Evolutionary conservation across 805 yeast species (phyloP).

Genomic region (Lachancea meyersii): DNA sequence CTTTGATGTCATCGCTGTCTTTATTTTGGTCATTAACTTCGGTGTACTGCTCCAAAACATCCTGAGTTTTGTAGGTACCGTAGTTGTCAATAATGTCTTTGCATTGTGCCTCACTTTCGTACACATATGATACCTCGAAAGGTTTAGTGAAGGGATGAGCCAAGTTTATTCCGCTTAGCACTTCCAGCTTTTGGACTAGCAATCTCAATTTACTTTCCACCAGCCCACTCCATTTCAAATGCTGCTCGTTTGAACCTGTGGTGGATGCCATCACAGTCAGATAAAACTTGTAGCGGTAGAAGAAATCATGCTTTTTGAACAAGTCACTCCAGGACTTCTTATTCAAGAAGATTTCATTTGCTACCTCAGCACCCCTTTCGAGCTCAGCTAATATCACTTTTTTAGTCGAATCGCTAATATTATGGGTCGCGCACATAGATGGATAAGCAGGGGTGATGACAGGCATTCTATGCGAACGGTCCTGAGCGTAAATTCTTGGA

Average conservation of each 20-base stretch:
- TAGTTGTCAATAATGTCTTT: constrained; percentile 53
- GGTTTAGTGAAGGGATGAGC: constrained; percentile 90
- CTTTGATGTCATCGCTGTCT: constrained; percentile 27
- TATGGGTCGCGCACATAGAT: constrained; percentile 99
- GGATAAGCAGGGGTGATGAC: constrained; percentile 74
- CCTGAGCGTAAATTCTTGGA: constrained; percentile 83
- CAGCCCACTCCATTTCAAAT: constrained; percentile 85
- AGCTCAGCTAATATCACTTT: constrained; percentile 75
- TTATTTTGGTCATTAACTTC: constrained; percentile 36
- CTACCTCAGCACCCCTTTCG: constrained; percentile 63
- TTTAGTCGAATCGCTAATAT: constrained; percentile 84
- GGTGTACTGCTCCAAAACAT: constrained; percentile 31
- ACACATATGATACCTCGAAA: constrained; percentile 50
- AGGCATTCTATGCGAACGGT: constrained; percentile 90
- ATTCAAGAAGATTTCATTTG: constrained; percentile 61
- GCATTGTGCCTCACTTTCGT: constrained; percentile 48
- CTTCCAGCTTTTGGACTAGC: constrained; percentile 77
- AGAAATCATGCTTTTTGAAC: constrained; percentile 74
- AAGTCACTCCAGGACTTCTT: constrained; percentile 67
- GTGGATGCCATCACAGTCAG: constrained; percentile 77
- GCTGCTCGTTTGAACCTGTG: constrained; percentile 68
- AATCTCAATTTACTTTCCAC: constrained; percentile 83
- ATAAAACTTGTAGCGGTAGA: constrained; percentile 78
- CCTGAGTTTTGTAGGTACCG: constrained; percentile 55
- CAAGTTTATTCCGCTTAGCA: constrained; percentile 61